Evolutionary conservation across 2,329 filamentous ascomycete genomes (phyloP), one percentile per base, ranked within the genome.

Genomic region (Diaporthe vexans): DNA sequence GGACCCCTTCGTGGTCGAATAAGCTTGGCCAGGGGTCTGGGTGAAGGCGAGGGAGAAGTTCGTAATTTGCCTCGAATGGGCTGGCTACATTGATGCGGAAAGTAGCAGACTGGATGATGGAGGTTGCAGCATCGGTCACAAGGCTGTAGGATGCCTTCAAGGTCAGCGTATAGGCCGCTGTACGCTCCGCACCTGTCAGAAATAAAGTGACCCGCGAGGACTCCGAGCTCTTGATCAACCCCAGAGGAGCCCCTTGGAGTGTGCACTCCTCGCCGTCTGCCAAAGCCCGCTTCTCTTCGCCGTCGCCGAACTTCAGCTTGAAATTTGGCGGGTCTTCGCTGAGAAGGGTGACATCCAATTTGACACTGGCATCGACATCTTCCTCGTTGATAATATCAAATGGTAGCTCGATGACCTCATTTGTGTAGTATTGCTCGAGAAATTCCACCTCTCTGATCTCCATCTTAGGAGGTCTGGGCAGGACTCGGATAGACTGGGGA

Each of bases 401-500:
- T 0, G 88, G 84, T 29, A 98, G 82, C 9, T 86, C 85, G 37
- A 98, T 90, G 0, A 86, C 82, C 84, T 99, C 97, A 78, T 97
- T 93, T 1, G 94, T 94, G 81, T 98, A 98, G 82, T 96, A 97
- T 72, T 95, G 92, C 17, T 91, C 88, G 73, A 88, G 86, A 10
- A 92, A 83, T 54, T 91, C 88, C 2, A 90, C 86, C 13, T 94
- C 84, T 35, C 86, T 88, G 59, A 99, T 90, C 78, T 94, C 92
- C 85, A 99, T 91, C 83, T 98, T 98, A 0, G 97, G 97, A 37
- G 96, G 97, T 77, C 97, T 94, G 1, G 97, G 96, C 71, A 95
- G 88, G 33, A 99, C 91, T 73, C 91, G 92, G 73, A 97, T 89
- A 2, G 85, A 85, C 46, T 89, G 86, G 11, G 89, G 84, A 61